Base-by-base conservation (phyloP, 2,329 filamentous ascomycete species). In the Microdochium paspali region DNA sequence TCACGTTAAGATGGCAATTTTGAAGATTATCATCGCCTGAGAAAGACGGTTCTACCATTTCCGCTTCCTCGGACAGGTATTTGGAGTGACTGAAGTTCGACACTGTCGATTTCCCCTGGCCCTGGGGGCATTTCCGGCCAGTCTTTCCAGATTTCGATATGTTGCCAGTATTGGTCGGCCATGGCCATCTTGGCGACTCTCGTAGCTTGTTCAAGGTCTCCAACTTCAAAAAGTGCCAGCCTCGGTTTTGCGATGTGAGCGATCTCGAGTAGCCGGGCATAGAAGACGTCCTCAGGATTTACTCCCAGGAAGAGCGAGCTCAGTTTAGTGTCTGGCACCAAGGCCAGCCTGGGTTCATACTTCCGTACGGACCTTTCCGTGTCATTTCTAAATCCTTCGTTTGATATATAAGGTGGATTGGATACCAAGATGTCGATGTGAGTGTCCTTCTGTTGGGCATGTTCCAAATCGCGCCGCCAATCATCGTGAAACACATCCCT, bases 351-450 rank as follows among this genome's bases (percentile, higher is more conserved):
- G 3, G 93, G 93, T 65, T 98, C 93, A 61, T 81, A 89, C 43
- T 80, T 80, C 15, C 89, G 79, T 25, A 96, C 91, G 12, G 87
- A 91, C 24, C 82, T 77, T 1, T 75, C 71, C 1, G 85, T 90
- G 18, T 79, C 77, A 32, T 66, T 73, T 32, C 72, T 65, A 57
- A 87, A 90, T 7, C 77, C 78, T 32, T 61, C 54, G 0, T 72
- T 68, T 2, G 90, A 94, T 45, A 97, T 84, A 62, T 97, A 97
- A 1, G 93, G 93, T 15, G 93, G 93, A 58, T 98, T 98, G 1
- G 86, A 86, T 30, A 93, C 77, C 1, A 98, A 66, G 3, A 97
- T 67, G 51, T 94, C 82, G 62, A 75, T 46, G 26, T 18, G 15
- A 9, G 24, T 50, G 10, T 25, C n/a, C 21, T 46, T 24, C 20